Conservation (phyloP, 2,329 filamentous ascomycete species). For the Calonectria montana region DNA sequence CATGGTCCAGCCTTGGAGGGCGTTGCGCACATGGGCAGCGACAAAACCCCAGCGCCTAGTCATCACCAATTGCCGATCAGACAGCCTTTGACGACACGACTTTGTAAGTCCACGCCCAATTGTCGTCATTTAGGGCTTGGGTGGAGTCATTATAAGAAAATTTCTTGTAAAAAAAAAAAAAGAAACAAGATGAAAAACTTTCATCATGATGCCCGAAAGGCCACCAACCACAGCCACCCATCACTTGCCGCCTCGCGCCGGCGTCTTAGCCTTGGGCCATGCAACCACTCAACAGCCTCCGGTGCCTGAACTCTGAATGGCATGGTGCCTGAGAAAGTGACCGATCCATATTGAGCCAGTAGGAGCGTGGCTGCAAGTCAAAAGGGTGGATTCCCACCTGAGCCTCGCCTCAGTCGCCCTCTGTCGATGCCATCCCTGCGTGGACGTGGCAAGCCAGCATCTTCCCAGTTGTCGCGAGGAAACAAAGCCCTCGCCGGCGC, state of each 20-base stretch:
- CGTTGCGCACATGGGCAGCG: neutral
- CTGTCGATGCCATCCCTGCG: neutral
- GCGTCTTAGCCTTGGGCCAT: slow-evolving; percentile 9
- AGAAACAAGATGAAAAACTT: slow-evolving; percentile 16
- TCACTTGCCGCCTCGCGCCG: slow-evolving; percentile 6
- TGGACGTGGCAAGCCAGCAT: slow-evolving; percentile 13
- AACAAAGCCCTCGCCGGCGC: slow-evolving; percentile 12
- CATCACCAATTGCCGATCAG: neutral
- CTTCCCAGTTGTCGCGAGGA: slow-evolving; percentile 9
- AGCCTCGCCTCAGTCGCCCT: slow-evolving; percentile 6
- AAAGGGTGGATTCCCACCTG: slow-evolving; percentile 11
- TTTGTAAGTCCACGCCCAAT: neutral
- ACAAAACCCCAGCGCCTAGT: neutral
- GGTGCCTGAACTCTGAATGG: slow-evolving; percentile 22
- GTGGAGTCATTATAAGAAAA: slow-evolving; percentile 1
- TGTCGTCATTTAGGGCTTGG: slow-evolving; percentile 6
- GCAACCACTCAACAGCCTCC: slow-evolving; percentile 27
- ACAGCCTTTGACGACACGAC: slow-evolving; percentile 3
- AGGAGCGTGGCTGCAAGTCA: neutral
- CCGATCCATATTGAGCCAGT: slow-evolving; percentile 29
- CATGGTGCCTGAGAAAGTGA: slow-evolving; percentile 24
- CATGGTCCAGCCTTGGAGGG: slow-evolving; percentile 3
- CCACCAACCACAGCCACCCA: neutral
- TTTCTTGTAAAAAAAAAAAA: slow-evolving; percentile 1
- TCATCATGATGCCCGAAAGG: slow-evolving; percentile 5